Evolutionary conservation across 2,329 filamentous ascomycete genomes (phyloP).

Genomic region (Dactylellina parvicollis): DNA sequence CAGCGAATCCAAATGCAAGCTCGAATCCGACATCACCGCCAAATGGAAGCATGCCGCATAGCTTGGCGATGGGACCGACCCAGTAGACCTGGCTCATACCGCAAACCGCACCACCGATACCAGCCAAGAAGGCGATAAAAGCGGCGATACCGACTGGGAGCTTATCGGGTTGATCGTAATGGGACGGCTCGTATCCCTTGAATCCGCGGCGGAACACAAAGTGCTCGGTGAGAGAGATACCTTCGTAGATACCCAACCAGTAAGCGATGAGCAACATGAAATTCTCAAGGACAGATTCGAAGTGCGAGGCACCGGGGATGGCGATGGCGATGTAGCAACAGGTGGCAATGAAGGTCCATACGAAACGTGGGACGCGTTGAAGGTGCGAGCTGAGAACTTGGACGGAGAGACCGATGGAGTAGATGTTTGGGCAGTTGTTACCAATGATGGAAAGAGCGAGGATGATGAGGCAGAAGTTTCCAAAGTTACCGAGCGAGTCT

Average conservation of each 20-base stretch:
- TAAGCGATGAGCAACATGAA: constrained; percentile 77
- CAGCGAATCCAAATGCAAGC: constrained; percentile 71
- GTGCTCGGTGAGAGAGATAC: constrained; percentile 73
- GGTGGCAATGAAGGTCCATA: constrained; percentile 73
- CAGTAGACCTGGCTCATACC: constrained; percentile 78
- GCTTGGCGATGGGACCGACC: constrained; percentile 72
- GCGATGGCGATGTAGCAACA: constrained; percentile 74
- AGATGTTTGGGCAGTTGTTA: constrained; percentile 78
- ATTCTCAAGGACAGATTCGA: constrained; percentile 73
- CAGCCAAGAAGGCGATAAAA: constrained; percentile 71
- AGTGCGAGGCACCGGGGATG: constrained; percentile 74
- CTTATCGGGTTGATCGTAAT: constrained; percentile 69
- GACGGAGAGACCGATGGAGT: constrained; percentile 74
- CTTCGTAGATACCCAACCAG: constrained; percentile 79
- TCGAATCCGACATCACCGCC: constrained; percentile 69
- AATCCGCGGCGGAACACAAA: constrained; percentile 74
- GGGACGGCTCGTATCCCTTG: constrained; percentile 68
- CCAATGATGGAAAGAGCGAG: constrained; percentile 74
- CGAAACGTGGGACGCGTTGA: constrained; percentile 72
- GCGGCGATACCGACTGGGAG: constrained; percentile 74
- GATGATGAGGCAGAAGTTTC: constrained; percentile 76
- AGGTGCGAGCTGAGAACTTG: constrained; percentile 72
- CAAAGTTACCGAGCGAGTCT: constrained; percentile 71
- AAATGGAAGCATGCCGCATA: constrained; percentile 66
- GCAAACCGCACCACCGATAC: constrained; percentile 72